Conservation (phyloP, 805 yeast genomes). For the Nakazawaea anatomiae region DNA sequence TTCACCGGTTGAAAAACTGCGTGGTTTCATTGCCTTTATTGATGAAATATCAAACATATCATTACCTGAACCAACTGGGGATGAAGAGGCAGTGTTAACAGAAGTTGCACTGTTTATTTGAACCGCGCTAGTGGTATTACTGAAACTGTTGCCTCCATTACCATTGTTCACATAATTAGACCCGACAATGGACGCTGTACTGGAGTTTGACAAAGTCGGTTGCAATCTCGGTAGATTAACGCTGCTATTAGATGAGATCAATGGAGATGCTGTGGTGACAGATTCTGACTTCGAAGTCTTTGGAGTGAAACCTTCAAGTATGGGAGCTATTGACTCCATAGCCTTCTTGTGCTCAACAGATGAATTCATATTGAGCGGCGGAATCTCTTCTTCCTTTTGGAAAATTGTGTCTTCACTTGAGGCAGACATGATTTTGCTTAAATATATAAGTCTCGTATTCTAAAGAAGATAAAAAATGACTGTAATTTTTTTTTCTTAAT, state of each 20-base stretch:
- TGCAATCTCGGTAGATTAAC: conserved; percentile 9
- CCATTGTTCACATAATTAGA: background rate
- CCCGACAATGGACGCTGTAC: conserved; percentile 8
- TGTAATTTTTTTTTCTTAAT: too few relatives aligned
- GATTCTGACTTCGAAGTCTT: conserved; percentile 47
- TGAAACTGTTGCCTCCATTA: background rate
- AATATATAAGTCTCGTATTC: background rate
- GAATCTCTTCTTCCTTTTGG: conserved; percentile 20
- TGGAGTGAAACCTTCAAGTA: conserved; percentile 66
- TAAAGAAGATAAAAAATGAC: too few relatives aligned
- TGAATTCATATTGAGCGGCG: conserved; percentile 22
- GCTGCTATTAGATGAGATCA: conserved; percentile 7
- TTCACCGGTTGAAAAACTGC: conserved; percentile 31
- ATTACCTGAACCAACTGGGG: conserved; percentile 8
- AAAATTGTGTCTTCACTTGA: conserved; percentile 12
- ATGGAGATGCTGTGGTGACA: conserved; percentile 13
- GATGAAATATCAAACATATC: background rate
- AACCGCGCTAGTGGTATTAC: background rate
- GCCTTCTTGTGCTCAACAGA: conserved; percentile 43
- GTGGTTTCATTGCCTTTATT: conserved; percentile 12
- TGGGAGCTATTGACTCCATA: conserved; percentile 76
- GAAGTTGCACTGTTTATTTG: background rate
- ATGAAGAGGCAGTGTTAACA: conserved; percentile 10
- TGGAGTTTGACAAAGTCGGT: conserved; percentile 8
- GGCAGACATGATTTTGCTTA: background rate